These are phyloP conservation scores for Ustanciosporium gigantosporum DNA, from an alignment of 1,284 basidiomycete species.

Conservation along the genomic window DNA sequence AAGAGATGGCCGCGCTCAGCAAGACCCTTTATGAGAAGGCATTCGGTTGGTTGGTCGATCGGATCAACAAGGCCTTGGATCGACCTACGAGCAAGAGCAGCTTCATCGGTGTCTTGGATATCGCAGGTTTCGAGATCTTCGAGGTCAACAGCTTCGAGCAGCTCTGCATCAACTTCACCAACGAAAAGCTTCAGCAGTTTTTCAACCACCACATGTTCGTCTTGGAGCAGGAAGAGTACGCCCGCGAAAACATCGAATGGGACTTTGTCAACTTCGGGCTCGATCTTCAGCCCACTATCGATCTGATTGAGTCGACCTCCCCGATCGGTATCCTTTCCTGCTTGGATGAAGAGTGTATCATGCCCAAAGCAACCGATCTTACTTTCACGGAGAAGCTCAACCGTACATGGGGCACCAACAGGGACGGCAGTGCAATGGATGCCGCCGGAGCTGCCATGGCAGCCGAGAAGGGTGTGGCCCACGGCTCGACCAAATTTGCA, in stretches of 20 bases:
- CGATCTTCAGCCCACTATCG: slow-evolving; percentile 96
- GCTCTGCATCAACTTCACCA: slow-evolving; percentile 97
- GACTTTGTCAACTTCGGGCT: slow-evolving; percentile 98
- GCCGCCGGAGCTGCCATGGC: slow-evolving; percentile 38
- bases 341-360: slow-evolving; percentile 98
- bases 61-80: slow-evolving; percentile 91
- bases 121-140: slow-evolving; percentile 96
- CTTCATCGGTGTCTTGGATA: slow-evolving; percentile 98
- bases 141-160: slow-evolving; percentile 78
- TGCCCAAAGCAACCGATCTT: slow-evolving; percentile 94
- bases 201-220: slow-evolving; percentile 99
- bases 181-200: slow-evolving; percentile 65
- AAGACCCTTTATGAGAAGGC: slow-evolving; percentile 98
- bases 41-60: slow-evolving; percentile 88
- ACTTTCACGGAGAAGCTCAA: slow-evolving; percentile 91
- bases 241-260: slow-evolving; percentile 96
- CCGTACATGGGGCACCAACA: slow-evolving; percentile 52
- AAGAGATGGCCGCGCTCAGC: slow-evolving; percentile 88
- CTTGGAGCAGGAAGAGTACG: slow-evolving; percentile 97
- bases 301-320: slow-evolving; percentile 80
- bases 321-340: slow-evolving; percentile 89
- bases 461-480: slow-evolving; percentile 60
- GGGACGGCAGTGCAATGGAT: slow-evolving; percentile 47
- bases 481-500: slow-evolving; percentile 72
- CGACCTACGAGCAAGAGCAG: slow-evolving; percentile 85